Evolutionary conservation across 2,329 filamentous ascomycete genomes (phyloP), one percentile per base, ranked within the genome.

Genomic region (Tolypocladium album): DNA sequence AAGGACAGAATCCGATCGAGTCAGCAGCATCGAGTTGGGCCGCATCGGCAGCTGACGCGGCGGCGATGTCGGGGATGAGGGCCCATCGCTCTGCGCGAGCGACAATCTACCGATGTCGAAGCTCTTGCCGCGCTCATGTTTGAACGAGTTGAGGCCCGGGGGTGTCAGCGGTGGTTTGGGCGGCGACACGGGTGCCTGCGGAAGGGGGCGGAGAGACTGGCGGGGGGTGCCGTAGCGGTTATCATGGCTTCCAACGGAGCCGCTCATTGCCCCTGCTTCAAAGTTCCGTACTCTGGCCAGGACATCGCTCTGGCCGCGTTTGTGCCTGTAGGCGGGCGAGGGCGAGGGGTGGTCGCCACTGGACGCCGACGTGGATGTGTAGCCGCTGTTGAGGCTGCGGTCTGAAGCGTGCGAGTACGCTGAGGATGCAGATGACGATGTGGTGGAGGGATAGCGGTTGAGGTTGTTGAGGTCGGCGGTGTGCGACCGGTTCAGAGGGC

Each of bases 291-390:
- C 81, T 52, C 79, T 78, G 61, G 81, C 80, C 60, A 75, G 70
- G 60, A 82, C 82, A 78, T 94, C 89, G 74, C 89, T 93, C 72
- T 86, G 82, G 62, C 89, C 89, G 71, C 90, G 85, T 72, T 86
- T 88, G 69, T 93, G 90, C 45, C 56, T 59, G 60, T 40, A 47
- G 56, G 81, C 79, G 55, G 81, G 79, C 61, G 71, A 70, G 61
- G 74, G 62, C 22, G 70, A 65, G 27, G 66, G 73, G 71, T 84
- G 83, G 55, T 78, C 78, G 70, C 45, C 31, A n/a, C 83, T 85
- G 40, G 89, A 90, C n/a, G 82, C 82, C 64, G 89, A 90, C n/a
- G 82, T 82, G 64, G 85, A 81, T 39, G 90, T 93, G 22, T 88
- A 90, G 65, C 88, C 78, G 56, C 88, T 74, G 60, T 67, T 65